These are phyloP conservation scores for Cnidoscolus chayamansa DNA, from an alignment of 441 rosid species.

Conservation along the genomic window DNA sequence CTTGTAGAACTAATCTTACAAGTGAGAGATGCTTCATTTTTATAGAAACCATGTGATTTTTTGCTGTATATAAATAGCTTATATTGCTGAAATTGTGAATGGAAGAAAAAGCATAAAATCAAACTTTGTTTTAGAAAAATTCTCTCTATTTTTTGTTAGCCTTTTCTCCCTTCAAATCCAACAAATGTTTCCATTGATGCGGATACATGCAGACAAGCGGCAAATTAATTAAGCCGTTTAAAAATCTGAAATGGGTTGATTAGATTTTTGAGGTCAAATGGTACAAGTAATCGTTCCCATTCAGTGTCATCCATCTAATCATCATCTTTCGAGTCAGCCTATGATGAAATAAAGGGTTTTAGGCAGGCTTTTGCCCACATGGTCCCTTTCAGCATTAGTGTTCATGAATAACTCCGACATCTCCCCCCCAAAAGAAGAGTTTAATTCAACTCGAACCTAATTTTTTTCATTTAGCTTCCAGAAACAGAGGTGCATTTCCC, in stretches of 20 bases:
- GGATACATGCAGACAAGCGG: slow-evolving; percentile 52
- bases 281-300: slow-evolving; percentile 80
- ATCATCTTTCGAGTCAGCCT: too few species aligned
- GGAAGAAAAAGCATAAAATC: too few species aligned
- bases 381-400: slow-evolving; percentile 45
- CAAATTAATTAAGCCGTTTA: slow-evolving; percentile 50
- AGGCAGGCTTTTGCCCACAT: slow-evolving; percentile 33
- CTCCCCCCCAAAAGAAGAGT: background rate
- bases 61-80: too few species aligned
- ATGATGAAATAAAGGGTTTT: slow-evolving; percentile 5
- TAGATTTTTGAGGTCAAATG: slow-evolving; percentile 64
- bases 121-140: too few species aligned
- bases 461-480: too few species aligned
- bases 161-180: too few species aligned
- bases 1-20: too few species aligned
- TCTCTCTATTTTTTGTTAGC: too few species aligned
- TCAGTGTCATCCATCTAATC: slow-evolving; percentile 35
- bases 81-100: too few species aligned
- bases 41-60: too few species aligned
- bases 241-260: slow-evolving; percentile 72
- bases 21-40: too few species aligned
- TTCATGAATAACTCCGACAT: slow-evolving; percentile 11
- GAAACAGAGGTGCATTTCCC: too few species aligned
- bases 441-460: background rate
- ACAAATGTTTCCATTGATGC: slow-evolving; percentile 56